These are phyloP conservation scores for Alternaria hordeiaustralica DNA, from an alignment of 2,329 filamentous ascomycete species.

Conservation along the genomic window DNA sequence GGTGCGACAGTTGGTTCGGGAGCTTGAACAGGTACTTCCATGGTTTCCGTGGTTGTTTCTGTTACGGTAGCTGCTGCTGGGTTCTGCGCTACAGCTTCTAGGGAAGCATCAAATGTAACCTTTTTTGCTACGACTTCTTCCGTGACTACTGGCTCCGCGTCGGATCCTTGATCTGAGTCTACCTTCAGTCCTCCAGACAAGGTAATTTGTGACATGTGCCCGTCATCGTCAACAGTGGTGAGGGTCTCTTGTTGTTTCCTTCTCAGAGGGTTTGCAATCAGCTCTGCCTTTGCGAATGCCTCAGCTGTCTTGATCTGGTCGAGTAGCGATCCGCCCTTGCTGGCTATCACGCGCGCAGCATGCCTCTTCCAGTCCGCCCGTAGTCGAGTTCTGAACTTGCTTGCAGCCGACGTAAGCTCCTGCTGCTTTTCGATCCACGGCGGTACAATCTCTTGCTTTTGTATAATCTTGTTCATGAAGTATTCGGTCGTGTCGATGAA, in stretches of 20 bases:
- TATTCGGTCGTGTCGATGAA: slow-evolving; percentile 98
- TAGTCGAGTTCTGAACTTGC: slow-evolving; percentile 74
- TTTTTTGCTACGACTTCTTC: slow-evolving; percentile 38
- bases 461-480: slow-evolving; percentile 98
- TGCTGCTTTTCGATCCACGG: slow-evolving; percentile 99
- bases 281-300: slow-evolving; percentile 78
- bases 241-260: slow-evolving; percentile 53
- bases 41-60: slow-evolving; percentile 18
- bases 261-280: slow-evolving; percentile 64
- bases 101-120: slow-evolving; percentile 17
- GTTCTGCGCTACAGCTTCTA: slow-evolving; percentile 5
- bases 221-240: slow-evolving; percentile 53
- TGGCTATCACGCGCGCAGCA: slow-evolving; percentile 78
- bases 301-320: slow-evolving; percentile 75
- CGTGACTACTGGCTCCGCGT: slow-evolving; percentile 22
- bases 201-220: slow-evolving; percentile 56
- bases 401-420: slow-evolving; percentile 74
- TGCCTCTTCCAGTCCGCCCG: slow-evolving; percentile 85
- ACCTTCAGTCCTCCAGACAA: slow-evolving; percentile 53
- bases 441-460: slow-evolving; percentile 91
- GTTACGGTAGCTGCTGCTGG: background rate
- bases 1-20: slow-evolving; percentile 44
- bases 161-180: slow-evolving; percentile 16
- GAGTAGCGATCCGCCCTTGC: slow-evolving; percentile 75
- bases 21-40: slow-evolving; percentile 17